A percentile compares a stretch with the other conserved stretches of the same genome.
phyloP scores from a whole-genome alignment of 129 eudicot genomes.

The Oenanthe sinensis region DNA sequence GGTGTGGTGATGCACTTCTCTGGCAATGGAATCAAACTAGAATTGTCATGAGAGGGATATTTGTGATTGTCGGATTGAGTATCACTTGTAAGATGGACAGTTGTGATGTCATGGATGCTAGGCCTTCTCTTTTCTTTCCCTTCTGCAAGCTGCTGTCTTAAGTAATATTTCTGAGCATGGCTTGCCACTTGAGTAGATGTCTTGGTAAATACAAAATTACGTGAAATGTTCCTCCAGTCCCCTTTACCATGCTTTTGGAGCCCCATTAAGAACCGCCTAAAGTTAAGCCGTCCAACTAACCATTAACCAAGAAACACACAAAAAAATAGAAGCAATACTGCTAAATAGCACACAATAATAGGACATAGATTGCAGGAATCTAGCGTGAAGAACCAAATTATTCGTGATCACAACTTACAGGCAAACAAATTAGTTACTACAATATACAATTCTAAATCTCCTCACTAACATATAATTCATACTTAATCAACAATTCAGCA shows the following conservation, averaged over 20 bases:
- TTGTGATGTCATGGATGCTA: constrained; percentile 84
- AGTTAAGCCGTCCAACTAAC: neutral
- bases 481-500: neutral
- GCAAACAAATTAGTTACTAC: neutral
- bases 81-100: constrained; percentile 31
- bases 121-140: constrained; percentile 83
- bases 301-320: neutral
- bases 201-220: constrained; percentile 63
- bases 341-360: neutral
- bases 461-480: no score
- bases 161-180: constrained; percentile 85
- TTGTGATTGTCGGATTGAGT: constrained; percentile 13
- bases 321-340: neutral
- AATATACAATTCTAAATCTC: neutral
- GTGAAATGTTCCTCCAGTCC: constrained; percentile 83
- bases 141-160: constrained; percentile 60
- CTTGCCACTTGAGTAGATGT: constrained; percentile 93
- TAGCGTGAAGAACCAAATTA: neutral
- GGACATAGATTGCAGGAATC: neutral
- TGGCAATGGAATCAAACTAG: neutral
- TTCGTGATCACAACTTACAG: neutral
- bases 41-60: constrained; percentile 8
- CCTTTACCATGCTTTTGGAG: constrained; percentile 77
- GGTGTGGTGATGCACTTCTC: constrained; percentile 19
- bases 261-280: constrained; percentile 72